Conservation (phyloP, 352 stramenopile genomes). For the Globisporangium nagaii region DNA sequence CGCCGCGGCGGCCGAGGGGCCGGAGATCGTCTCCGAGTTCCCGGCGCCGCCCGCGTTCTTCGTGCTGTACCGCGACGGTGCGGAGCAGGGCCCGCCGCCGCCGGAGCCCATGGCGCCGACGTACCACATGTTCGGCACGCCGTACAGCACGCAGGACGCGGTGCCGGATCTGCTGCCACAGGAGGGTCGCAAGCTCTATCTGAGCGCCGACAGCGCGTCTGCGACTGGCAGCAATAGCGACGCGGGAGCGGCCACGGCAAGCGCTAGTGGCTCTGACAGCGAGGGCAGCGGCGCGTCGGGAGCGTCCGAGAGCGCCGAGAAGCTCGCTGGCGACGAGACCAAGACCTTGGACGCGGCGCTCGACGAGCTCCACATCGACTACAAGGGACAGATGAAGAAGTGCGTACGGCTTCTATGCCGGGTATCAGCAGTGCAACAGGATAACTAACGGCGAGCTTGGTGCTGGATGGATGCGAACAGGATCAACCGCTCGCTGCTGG, state of each 20-base stretch:
- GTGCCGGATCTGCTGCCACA: slow-evolving; percentile 68
- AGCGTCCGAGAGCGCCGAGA: slow-evolving; percentile 4
- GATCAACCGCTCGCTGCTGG: slow-evolving; percentile 80
- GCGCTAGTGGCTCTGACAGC: neutral
- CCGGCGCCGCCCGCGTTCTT: slow-evolving; percentile 78
- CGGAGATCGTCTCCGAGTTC: slow-evolving; percentile 84
- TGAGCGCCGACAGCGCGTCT: neutral
- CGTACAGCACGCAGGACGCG: slow-evolving; percentile 77
- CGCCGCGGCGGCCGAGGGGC: slow-evolving; percentile 26
- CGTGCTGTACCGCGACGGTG: slow-evolving; percentile 55
- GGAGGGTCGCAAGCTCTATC: slow-evolving; percentile 61
- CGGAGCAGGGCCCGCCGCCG: slow-evolving; percentile 40
- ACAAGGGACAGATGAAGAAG: slow-evolving; percentile 82
- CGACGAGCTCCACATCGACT: slow-evolving; percentile 31
- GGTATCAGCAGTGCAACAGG: too few species aligned
- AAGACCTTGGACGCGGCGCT: neutral
- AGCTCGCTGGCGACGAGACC: slow-evolving; percentile 10
- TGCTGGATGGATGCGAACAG: slow-evolving; percentile 14
- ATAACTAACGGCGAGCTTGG: too few species aligned
- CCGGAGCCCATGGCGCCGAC: slow-evolving; percentile 68
- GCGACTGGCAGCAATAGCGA: neutral
- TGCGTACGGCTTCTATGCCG: slow-evolving; percentile 9
- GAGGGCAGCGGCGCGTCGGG: neutral
- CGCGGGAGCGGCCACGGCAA: neutral
- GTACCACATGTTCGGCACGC: slow-evolving; percentile 85